Base-by-base conservation (phyloP, 768 basidiomycete genomes). In the Mycena amicta region DNA sequence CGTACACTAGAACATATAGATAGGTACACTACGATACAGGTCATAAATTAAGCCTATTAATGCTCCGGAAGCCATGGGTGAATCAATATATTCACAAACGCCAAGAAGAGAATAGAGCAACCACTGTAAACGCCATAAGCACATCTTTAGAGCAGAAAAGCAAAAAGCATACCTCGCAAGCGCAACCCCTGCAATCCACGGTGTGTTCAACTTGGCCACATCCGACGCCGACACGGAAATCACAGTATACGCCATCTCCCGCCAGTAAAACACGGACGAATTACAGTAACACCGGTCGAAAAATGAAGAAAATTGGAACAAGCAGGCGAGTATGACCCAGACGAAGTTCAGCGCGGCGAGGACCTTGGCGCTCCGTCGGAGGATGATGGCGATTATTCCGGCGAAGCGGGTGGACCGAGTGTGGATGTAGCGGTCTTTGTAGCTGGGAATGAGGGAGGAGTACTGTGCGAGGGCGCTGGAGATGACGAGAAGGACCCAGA, bases 401-500 rank as follows among this genome's bases (percentile, higher is more conserved):
- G 74, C 72, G 20, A 63, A 47, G 33, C 67, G 26, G 20, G 77
- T 74, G 39, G 60, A 51, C 68, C 67, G 69, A 22, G 60, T 53
- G 57, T 61, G 64, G 45, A 41, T 37, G 55, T 55, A 57, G 2
- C 37, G 59, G 29, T 39, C 57, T n/a, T 52, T 57, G 59, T 59
- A 55, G 31, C 37, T 57, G 28, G 55, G 25, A 16, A 58, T 54
- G 37, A 59, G 54, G 1, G 64, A 68, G 20, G 64, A 64, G 52
- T 65, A 67, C 45, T 71, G 70, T n/a, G 67, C 54, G 16, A 72
- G 63, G 46, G 61, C 37, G 33, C 67, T 67, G 1, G 74, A 76
- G 18, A 55, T 29, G 26, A 73, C 62, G 4, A 72, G 62, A 3
- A 75, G 3, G 20, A 71, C 47, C 74, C 74, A 74, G n/a, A 71